These are phyloP conservation scores for Candida berthetii DNA, from an alignment of 805 yeast genomes.

Conservation along the genomic window DNA sequence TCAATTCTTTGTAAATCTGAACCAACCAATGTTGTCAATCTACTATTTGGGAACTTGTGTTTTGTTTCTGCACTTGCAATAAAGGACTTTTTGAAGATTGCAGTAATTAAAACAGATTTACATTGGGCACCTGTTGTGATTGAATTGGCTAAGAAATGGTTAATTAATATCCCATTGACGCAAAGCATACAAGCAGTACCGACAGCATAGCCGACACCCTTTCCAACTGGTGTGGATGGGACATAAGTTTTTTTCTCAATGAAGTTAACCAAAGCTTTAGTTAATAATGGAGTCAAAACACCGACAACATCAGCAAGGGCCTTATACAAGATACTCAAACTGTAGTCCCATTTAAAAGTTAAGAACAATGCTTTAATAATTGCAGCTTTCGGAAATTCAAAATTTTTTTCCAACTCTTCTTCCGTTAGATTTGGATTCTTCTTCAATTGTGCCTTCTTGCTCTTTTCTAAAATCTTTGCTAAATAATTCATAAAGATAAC, in stretches of 20 bases:
- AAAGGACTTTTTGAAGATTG: constrained; percentile 59
- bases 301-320: constrained; percentile 38
- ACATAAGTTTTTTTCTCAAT: constrained; percentile 40
- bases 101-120: constrained; percentile 60
- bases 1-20: constrained; percentile 75
- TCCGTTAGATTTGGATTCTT: constrained; percentile 29
- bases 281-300: constrained; percentile 48
- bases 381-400: constrained; percentile 33
- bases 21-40: constrained; percentile 67
- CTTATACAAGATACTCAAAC: constrained; percentile 33
- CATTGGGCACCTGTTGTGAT: constrained; percentile 61
- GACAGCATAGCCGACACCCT: constrained; percentile 56
- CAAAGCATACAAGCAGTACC: constrained; percentile 43
- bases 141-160: constrained; percentile 45
- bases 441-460: constrained; percentile 22
- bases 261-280: constrained; percentile 47
- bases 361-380: constrained; percentile 39
- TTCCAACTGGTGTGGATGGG: constrained; percentile 27
- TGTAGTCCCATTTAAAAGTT: constrained; percentile 43
- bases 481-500: constrained; percentile 28
- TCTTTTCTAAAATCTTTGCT: constrained; percentile 23
- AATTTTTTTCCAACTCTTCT: constrained; percentile 29
- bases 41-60: constrained; percentile 50
- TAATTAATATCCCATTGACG: constrained; percentile 30
- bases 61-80: constrained; percentile 46